Base-by-base conservation (phyloP, 2,329 filamentous ascomycete species). In the Thelonectria olida region DNA sequence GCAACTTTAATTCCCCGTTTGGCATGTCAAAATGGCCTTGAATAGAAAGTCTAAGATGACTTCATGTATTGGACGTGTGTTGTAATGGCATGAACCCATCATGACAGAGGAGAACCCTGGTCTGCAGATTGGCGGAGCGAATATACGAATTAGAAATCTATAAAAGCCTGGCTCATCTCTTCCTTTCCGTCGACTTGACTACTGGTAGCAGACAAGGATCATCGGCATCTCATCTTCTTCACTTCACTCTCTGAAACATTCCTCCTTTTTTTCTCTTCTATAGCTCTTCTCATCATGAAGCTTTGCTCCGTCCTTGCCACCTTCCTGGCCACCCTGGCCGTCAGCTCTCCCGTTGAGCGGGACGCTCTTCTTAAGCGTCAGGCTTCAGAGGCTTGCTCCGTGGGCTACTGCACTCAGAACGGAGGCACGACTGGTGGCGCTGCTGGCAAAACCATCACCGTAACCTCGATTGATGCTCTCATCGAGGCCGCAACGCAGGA, bases 321-420 rank as follows among this genome's bases (percentile, higher is more conserved):
- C 9, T 4, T 70, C 5, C 38, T 70, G 28, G 68, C 60, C 19
- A 69, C 61, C 2, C 20, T 69, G 19, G 67, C 50, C 39, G 31
- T 60, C 2, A 54, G 42, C 2, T 69, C 68, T 2, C 67, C 68
- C 0, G 44, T 66, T 5, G 64, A 69, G 34, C 55, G 44, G 8
- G 52, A 70, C 5, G 19, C 25, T 0, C 4, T 68, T 4, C 20
- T 63, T 31, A 73, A 76, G 52, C 83, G 86, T 65, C 81, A 82
- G 57, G 77, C 80, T 7, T 83, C 82, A 2, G 82, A 86, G 54
- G 80, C 85, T 23, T 75, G 73, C 61, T 65, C 49, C 4, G 64
- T 75, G 3, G 73, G 73, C 10, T 75, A 70, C 66, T 75, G 73
- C 58, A 75, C 74, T 2, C 66, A 75, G 59, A 71, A 71, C 7